Evolutionary conservation across 2,329 filamentous ascomycete genomes (phyloP), one percentile per base, ranked within the genome.

Genomic region (Stachybotrys chartarum): DNA sequence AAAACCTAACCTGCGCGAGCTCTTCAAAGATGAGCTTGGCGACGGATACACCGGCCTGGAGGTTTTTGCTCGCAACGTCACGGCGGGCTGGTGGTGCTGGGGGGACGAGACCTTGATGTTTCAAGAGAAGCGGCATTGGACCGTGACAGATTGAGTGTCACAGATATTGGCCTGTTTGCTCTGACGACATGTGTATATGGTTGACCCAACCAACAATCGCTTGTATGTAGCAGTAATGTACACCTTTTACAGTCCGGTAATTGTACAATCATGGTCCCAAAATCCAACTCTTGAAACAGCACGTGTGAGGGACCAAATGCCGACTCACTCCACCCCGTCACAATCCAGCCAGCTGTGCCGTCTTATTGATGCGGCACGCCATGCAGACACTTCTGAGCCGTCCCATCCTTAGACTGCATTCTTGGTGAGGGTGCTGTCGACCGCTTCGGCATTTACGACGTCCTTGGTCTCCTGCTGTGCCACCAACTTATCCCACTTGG

Each of bases 71-170:
- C 78, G 90, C 55, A 84, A 87, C 65, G 71, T 91, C 49, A 90
- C 88, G 1, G 78, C 83, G 7, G 87, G 87, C 0, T 93, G 90
- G 89, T 88, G 85, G 80, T 81, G 81, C 31, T 92, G 87, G 88
- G 90, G 90, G 3, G 79, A 91, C 61, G 85, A 93, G 63, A 85
- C 82, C 8, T 68, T 90, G 56, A 82, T 81, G 58, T 91, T 88
- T 62, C 90, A 92, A 64, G 76, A 78, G 57, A 68, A 76, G 7
- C 72, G 78, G 44, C 70, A 78, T 62, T 86, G 82, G 82, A 3
- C 17, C 11, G 17, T n/a, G 7, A 8, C 7, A 17, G 45, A 8
- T 17, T 47, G 45, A 47, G 10, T 6, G n/a, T 17, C 11, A 17
- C 45, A 17, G 2, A 2, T 47, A 58, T 55, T 55, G 61, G 59